Evolutionary conservation across 306 rosid species (phyloP), one percentile per base, ranked within the genome.

Genomic region (Macrotyloma uniflorum): DNA sequence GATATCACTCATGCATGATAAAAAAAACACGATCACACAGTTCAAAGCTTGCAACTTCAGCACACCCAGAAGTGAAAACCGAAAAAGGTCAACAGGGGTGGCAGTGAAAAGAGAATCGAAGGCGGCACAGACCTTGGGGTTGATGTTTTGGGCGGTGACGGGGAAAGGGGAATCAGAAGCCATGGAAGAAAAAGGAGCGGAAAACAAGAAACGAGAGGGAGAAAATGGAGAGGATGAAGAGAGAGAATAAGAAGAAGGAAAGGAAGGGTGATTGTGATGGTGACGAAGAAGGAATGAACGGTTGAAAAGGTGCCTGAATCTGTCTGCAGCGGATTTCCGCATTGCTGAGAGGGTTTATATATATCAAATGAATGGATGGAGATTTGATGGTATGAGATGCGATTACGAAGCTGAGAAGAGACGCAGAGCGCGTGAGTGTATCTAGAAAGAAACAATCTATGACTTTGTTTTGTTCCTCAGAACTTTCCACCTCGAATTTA

Each of bases 301-400:
- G 81, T 16, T 78, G 74, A 87, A 75, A 63, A 89, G 66, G 53
- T 32, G 22, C 30, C 81, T 71, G 28, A 87, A 77, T 53, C 77
- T 79, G 69, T 79, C 87, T 47, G 86, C 82, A 10, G 82, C 95
- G 89, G 83, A 87, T 87, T 85, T 94, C 91, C 97, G 93, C 97
- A 90, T 94, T 26, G 66, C n/a, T 18, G 6, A 55, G 28, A 26
- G 74, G 40, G 64, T 22, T n/a, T 33, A 45, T 81, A 75, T 47
- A 69, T 22, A 38, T 2, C 2, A 8, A 67, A 24, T 8, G 55
- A 11, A 0, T 10, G 5, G 28, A n/a, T 42, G 15, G 28, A 33
- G 71, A 40, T 66, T 36, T 40, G 54, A 67, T 12, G 2, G 70
- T 65, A 2, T 42, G 36, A 42, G 50, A 66, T 66, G 33, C 33